Base-by-base conservation (phyloP, 352 stramenopile genomes). In the Sclerospora graminicola region DNA sequence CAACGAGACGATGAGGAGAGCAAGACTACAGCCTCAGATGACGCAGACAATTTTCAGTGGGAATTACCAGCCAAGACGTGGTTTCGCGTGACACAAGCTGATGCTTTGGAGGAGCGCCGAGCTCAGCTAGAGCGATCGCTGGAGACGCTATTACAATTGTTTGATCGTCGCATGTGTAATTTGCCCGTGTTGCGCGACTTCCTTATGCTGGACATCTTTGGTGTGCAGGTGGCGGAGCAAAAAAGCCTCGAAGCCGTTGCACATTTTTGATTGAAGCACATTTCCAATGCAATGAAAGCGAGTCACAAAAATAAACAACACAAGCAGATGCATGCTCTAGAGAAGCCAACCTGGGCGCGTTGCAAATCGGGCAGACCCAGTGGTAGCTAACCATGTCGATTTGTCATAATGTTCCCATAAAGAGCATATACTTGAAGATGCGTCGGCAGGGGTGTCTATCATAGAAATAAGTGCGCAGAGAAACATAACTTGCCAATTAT, bases 141-240 rank as follows among this genome's bases (percentile, higher is more conserved):
- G 29, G 60, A 81, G 40, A 57, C 43, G 14, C 45, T 90, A 36
- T 51, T 88, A 14, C 37, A 71, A 27, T 57, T 76, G 13, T 31
- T 51, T 15, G 43, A 61, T 4, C 50, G 64, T n/a, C 34, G 33
- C 20, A 58, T 80, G 14, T 81, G 60, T 32, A 67, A 67, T 8
- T 43, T 76, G 16, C 61, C 71, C 4, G 28, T 74, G 11, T 37
- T 90, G 26, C 72, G 78, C 20, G 70, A 86, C 48, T 90, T 90
- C 60, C 66, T 90, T 29, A 70, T 85, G 69, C 69, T 90, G 32
- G 78, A 90, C 46, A 68, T 88, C 24, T 86, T 88, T 51, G 73
- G 68, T 14, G 63, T 67, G 11, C 72, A 88, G 32, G 62, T 88
- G 27, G 66, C 74, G 5, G 72, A 84, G 39, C 57, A 81, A 41